phyloP scores from a whole-genome alignment of 1,284 basidiomycete species.

The Cutaneotrichosporon arboriforme region DNA sequence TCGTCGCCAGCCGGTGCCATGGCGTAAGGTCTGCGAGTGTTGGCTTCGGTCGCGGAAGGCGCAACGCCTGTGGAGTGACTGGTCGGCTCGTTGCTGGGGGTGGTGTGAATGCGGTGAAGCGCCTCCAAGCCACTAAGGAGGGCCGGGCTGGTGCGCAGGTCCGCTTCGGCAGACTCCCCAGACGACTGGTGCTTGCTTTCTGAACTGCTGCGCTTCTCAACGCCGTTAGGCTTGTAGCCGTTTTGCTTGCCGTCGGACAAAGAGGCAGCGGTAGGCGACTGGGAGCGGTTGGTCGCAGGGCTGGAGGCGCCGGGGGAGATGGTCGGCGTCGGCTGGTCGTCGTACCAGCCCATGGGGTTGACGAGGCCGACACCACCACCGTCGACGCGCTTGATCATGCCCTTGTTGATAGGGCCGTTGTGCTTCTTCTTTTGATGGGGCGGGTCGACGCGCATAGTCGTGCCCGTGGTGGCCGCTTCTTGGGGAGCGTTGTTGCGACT shows the following conservation, averaged over 20 bases:
- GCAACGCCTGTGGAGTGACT: background rate
- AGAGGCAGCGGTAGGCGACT: background rate
- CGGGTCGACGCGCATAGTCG: background rate
- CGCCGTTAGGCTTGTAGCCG: background rate
- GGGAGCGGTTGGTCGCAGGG: background rate
- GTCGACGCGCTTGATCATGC: constrained; percentile 77
- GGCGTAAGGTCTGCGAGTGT: constrained; percentile 27
- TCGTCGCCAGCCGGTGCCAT: background rate
- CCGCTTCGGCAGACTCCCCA: background rate
- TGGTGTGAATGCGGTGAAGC: background rate
- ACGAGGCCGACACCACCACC: constrained; percentile 72
- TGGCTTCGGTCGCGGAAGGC: constrained; percentile 34
- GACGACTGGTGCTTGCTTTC: background rate
- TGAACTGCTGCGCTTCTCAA: constrained; percentile 1
- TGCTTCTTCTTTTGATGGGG: background rate
- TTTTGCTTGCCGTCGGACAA: background rate
- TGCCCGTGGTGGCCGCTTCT: background rate
- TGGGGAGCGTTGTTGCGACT: constrained; percentile 24
- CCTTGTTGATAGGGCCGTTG: constrained; percentile 48
- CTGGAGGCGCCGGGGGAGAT: background rate
- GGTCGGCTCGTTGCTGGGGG: background rate
- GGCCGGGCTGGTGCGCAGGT: background rate
- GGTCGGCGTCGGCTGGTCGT: constrained; percentile 18
- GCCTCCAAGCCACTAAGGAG: background rate
- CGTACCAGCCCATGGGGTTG: constrained; percentile 63